phyloP scores from a whole-genome alignment of 1,139 yeast species.

The Protomyces pachydermus region DNA sequence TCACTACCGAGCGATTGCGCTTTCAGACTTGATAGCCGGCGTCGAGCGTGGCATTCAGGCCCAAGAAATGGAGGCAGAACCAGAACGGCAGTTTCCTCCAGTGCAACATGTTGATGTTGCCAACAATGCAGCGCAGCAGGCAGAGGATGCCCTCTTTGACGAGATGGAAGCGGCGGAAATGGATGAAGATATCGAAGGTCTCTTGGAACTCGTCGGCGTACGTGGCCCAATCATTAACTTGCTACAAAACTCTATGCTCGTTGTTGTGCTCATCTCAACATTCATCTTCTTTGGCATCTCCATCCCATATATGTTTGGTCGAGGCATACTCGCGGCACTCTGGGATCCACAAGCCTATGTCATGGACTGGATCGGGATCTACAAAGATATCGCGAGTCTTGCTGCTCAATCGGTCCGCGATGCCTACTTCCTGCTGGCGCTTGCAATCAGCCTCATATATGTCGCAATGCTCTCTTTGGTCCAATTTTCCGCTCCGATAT shows the following conservation, averaged over 20 bases:
- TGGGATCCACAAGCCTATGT: not conserved
- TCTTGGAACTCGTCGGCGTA: constrained; percentile 38
- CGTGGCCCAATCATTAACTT: constrained; percentile 38
- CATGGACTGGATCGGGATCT: no score
- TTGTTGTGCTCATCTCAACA: constrained; percentile 33
- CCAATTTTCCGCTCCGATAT: not conserved
- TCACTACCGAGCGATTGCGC: no score
- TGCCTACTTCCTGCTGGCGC: not conserved
- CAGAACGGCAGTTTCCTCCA: not conserved
- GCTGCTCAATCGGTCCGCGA: not conserved
- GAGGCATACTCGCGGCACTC: not conserved
- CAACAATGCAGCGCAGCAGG: no score
- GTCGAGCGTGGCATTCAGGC: no score
- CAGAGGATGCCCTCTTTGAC: not conserved
- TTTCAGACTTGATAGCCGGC: no score
- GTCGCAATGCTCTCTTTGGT: not conserved
- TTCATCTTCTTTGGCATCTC: constrained; percentile 19
- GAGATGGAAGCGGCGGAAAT: constrained; percentile 31
- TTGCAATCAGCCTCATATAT: not conserved
- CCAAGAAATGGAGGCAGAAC: not conserved
- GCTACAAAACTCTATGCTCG: constrained; percentile 32
- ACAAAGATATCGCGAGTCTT: no score
- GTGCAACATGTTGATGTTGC: not conserved
- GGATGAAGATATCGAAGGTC: constrained; percentile 34
- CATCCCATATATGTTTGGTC: constrained; percentile 23